Percentiles rank a stretch among this genome's conserved stretches.
Evolutionary conservation across 352 stramenopile species (phyloP).

Genomic region (Bremia lactucae): DNA sequence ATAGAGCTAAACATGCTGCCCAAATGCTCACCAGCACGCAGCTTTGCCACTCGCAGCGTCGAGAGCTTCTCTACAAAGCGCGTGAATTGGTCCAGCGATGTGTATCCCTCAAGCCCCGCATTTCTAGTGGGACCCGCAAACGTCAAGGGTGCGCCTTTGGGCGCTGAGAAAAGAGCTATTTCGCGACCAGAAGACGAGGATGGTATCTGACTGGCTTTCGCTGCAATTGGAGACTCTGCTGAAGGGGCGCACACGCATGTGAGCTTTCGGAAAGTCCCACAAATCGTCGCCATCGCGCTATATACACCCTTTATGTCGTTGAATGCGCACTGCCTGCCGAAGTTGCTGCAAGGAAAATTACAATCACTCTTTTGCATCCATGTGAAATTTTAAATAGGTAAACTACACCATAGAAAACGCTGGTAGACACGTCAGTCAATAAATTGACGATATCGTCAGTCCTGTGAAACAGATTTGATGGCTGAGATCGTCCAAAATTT

Average conservation of each 20-base stretch:
- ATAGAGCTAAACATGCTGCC: slow-evolving; percentile 39
- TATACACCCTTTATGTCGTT: slow-evolving; percentile 4
- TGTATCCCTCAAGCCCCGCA: slow-evolving; percentile 6
- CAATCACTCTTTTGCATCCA: slow-evolving; percentile 9
- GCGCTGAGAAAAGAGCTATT: slow-evolving; percentile 10
- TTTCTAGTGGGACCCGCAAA: slow-evolving; percentile 11
- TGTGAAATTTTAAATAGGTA: slow-evolving; percentile 1
- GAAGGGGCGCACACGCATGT: slow-evolving; percentile 23
- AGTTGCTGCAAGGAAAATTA: slow-evolving; percentile 11
- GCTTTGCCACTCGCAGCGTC: slow-evolving; percentile 28
- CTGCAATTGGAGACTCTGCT: slow-evolving; percentile 24
- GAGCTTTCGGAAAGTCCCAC: slow-evolving; percentile 30
- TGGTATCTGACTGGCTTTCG: slow-evolving; percentile 10
- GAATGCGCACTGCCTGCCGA: slow-evolving; percentile 11
- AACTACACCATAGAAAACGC: neutral
- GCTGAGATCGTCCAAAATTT: no score
- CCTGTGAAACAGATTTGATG: neutral
- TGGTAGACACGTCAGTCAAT: neutral
- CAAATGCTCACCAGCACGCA: slow-evolving; percentile 13
- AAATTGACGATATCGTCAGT: neutral
- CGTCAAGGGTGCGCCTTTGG: slow-evolving; percentile 1
- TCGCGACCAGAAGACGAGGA: slow-evolving; percentile 26
- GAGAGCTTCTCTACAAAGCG: slow-evolving; percentile 41
- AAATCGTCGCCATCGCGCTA: slow-evolving; percentile 26
- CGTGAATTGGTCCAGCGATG: slow-evolving; percentile 28